phyloP scores from a whole-genome alignment of 2,329 filamentous ascomycete species.

The Ophidiomyces ophidiicola region DNA sequence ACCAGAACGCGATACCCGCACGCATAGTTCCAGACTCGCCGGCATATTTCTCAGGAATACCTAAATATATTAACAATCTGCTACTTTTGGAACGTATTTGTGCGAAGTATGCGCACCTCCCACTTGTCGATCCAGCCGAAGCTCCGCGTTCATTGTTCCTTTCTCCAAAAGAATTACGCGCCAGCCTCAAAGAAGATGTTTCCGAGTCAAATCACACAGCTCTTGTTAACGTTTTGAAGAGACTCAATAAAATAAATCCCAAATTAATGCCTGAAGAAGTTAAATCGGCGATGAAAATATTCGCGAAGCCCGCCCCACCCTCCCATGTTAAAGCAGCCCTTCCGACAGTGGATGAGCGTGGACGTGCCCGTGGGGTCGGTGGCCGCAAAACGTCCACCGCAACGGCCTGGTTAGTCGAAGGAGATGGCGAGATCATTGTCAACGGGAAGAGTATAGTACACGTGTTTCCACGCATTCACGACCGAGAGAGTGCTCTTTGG shows the following conservation, averaged over 20 bases:
- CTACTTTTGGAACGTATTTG: slow-evolving; percentile 61
- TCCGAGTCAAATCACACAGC: slow-evolving; percentile 66
- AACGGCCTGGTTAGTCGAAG: slow-evolving; percentile 79
- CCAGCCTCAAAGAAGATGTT: slow-evolving; percentile 57
- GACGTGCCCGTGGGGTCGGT: slow-evolving; percentile 67
- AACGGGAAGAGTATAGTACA: slow-evolving; percentile 79
- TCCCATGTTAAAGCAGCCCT: slow-evolving; percentile 52
- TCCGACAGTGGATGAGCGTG: slow-evolving; percentile 57
- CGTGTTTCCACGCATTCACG: slow-evolving; percentile 76
- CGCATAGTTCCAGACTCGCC: slow-evolving; percentile 73
- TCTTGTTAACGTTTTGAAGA: slow-evolving; percentile 62
- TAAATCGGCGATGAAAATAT: slow-evolving; percentile 50
- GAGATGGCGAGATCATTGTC: slow-evolving; percentile 75
- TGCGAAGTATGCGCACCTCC: slow-evolving; percentile 60
- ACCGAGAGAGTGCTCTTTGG: slow-evolving; percentile 91
- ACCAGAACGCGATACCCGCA: slow-evolving; percentile 38
- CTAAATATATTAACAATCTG: slow-evolving; percentile 74
- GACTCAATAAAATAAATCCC: slow-evolving; percentile 76
- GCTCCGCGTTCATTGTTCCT: slow-evolving; percentile 70
- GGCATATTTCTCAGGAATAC: slow-evolving; percentile 87
- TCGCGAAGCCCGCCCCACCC: slow-evolving; percentile 63
- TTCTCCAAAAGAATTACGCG: slow-evolving; percentile 52
- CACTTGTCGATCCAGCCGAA: slow-evolving; percentile 52
- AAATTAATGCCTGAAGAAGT: slow-evolving; percentile 61
- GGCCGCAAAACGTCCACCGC: slow-evolving; percentile 79